These are phyloP conservation scores for Delonix regia DNA, from an alignment of 306 rosid genomes.

Conservation along the genomic window DNA sequence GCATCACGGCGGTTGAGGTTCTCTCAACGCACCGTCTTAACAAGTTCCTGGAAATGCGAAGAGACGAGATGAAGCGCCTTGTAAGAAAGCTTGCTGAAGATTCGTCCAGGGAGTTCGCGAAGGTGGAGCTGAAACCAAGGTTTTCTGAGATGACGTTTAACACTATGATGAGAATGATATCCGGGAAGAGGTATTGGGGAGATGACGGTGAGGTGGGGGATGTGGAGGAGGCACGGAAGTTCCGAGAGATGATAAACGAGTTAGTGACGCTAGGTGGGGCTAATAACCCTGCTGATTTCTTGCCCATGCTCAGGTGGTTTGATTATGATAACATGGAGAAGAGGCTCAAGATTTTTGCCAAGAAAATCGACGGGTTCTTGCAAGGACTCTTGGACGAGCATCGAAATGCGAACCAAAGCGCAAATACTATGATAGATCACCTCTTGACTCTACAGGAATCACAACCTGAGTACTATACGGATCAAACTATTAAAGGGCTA, in stretches of 20 bases:
- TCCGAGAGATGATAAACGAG: constrained; percentile 38
- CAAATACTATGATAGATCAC: constrained; percentile 52
- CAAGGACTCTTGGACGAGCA: constrained; percentile 64
- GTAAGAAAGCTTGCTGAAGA: constrained; percentile 32
- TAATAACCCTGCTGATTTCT: constrained; percentile 44
- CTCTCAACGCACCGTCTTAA: constrained; percentile 50
- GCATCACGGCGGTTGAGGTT: constrained; percentile 48
- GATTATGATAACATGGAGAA: constrained; percentile 36
- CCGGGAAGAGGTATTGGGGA: constrained; percentile 61
- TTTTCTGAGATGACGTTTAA: constrained; percentile 51
- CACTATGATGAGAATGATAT: constrained; percentile 58
- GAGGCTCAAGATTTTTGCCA: constrained; percentile 29
- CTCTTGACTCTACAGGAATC: constrained; percentile 43
- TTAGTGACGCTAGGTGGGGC: constrained; percentile 16
- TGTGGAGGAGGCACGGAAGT: constrained; percentile 41
- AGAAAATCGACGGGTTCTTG: constrained; percentile 38
- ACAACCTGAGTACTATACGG: constrained; percentile 47
- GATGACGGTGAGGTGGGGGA: constrained; percentile 39
- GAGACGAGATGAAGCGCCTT: constrained; percentile 45
- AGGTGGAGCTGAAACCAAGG: constrained; percentile 44
- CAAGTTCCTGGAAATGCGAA: constrained; percentile 36
- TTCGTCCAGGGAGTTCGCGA: constrained; percentile 12
- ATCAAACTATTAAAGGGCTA: constrained; percentile 57
- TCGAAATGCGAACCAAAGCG: constrained; percentile 13
- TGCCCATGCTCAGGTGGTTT: constrained; percentile 49